Evolutionary conservation across 2,329 filamentous ascomycete species (phyloP).

Genomic region (Alternaria triticina): DNA sequence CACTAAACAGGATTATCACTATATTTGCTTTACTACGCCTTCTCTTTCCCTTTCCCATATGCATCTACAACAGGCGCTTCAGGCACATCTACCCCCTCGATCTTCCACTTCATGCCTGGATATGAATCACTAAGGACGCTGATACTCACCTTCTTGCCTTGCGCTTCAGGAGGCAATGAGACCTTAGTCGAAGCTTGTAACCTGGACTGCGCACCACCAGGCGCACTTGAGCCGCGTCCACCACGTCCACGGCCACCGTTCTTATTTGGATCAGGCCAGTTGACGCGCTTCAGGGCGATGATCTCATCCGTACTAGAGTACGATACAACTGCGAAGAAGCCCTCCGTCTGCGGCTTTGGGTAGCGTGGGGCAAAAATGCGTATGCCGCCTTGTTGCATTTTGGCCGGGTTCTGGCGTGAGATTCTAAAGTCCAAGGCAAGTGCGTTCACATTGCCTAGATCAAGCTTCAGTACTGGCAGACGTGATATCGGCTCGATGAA

Average conservation of each 20-base stretch:
- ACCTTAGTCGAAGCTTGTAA: slow-evolving; percentile 64
- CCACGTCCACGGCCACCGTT: slow-evolving; percentile 6
- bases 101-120: slow-evolving; percentile 71
- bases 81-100: slow-evolving; percentile 60
- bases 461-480: slow-evolving; percentile 73
- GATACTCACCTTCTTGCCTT: slow-evolving; percentile 72
- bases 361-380: slow-evolving; percentile 87
- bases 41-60: slow-evolving; percentile 36
- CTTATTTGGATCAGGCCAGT: slow-evolving; percentile 63
- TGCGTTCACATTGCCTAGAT: slow-evolving; percentile 66
- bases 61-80: slow-evolving; percentile 42
- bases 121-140: slow-evolving; percentile 87
- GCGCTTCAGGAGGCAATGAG: slow-evolving; percentile 62
- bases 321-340: slow-evolving; percentile 84
- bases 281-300: slow-evolving; percentile 82
- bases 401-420: slow-evolving; percentile 66
- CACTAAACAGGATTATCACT: background rate
- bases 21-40: background rate
- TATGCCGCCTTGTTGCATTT: slow-evolving; percentile 57
- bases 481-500: slow-evolving; percentile 67
- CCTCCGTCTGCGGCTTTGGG: slow-evolving; percentile 93
- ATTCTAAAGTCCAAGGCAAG: slow-evolving; percentile 69
- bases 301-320: slow-evolving; percentile 74
- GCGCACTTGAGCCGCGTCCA: slow-evolving; percentile 11
- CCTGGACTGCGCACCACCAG: slow-evolving; percentile 37